Evolutionary conservation across 176 grass and related monocot genomes (phyloP).

Genomic region (Ananas comosus): DNA sequence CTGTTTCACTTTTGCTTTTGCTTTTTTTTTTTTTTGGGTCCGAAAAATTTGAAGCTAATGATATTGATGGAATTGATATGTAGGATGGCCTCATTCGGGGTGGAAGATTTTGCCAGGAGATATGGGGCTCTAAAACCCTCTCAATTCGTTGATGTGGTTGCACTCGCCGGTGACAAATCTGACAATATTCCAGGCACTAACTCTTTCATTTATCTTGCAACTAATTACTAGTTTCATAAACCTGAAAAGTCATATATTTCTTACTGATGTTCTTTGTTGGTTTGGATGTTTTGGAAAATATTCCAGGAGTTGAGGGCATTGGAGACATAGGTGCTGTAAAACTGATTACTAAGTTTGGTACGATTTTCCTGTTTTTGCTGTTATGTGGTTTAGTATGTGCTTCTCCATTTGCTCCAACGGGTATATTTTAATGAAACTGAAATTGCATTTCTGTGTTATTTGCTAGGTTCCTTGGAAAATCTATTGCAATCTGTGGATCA

Average conservation of each 20-base stretch:
- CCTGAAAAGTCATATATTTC: background rate
- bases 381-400: too few relatives aligned
- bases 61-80: conserved; percentile 23
- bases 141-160: conserved; percentile 88
- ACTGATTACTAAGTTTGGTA: conserved; percentile 86
- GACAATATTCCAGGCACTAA: conserved; percentile 85
- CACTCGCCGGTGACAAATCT: conserved; percentile 86
- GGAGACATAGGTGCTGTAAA: conserved; percentile 78
- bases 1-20: conserved; percentile 12
- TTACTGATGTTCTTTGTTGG: conserved; percentile 4
- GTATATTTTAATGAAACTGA: conserved; percentile 6
- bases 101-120: conserved; percentile 87
- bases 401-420: too few relatives aligned
- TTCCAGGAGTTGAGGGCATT: conserved; percentile 82
- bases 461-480: conserved; percentile 86
- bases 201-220: conserved; percentile 11
- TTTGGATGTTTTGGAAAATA: background rate
- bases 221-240: conserved; percentile 22
- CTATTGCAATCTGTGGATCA: conserved; percentile 56
- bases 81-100: conserved; percentile 95
- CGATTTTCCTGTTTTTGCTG: conserved; percentile 15
- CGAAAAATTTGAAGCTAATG: conserved; percentile 19
- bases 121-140: conserved; percentile 67
- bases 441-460: conserved; percentile 21
- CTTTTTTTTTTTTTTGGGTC: background rate